Base-by-base conservation (phyloP, 176 grass and related monocot genomes). In the Paspalum notatum region DNA sequence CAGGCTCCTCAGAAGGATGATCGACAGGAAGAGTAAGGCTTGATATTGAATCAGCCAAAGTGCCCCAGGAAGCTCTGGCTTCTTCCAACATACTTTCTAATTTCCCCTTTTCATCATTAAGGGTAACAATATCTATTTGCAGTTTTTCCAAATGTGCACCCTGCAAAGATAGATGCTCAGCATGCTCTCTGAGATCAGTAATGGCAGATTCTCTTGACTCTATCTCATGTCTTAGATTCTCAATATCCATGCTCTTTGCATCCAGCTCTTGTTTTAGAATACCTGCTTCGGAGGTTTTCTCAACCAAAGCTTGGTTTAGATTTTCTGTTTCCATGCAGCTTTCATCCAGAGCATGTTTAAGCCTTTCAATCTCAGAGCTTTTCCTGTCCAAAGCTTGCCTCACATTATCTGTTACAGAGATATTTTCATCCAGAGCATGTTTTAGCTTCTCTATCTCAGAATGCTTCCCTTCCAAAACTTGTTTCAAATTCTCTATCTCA, bases 401-500 rank as follows among this genome's bases (percentile, higher is more conserved):
- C 51, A 70, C 5, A 46, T 78, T 87, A 37, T 81, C 70, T n/a
- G 81, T 86, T 83, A 84, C 82, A 51, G 83, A 82, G 46, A 40
- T 86, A 47, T 94, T 94, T 53, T 90, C 85, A 71, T 88, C 58
- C 71, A 89, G 61, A 47, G 57, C 56, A 41, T 78, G 58, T 68
- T 86, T 94, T 43, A 94, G 79, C 32, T 70, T 90, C 56, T 78
- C 79, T 40, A 91, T 94, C 82, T 88, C 85, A 57, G 83, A 85
- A 25, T 39, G 83, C 65, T 94, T 94, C 27, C 83, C 75, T 26
- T 94, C 82, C 79, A 91, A 45, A 54, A 66, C 47, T 62, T 78
- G 74, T 86, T 86, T 90, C 64, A 90, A 68, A 24, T 85, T 90
- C 62, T 84, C 75, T 39, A 94, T 94, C 77, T 88, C 78, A 63